Evolutionary conservation across 306 rosid genomes (phyloP).

Genomic region (Vachellia collinsii): DNA sequence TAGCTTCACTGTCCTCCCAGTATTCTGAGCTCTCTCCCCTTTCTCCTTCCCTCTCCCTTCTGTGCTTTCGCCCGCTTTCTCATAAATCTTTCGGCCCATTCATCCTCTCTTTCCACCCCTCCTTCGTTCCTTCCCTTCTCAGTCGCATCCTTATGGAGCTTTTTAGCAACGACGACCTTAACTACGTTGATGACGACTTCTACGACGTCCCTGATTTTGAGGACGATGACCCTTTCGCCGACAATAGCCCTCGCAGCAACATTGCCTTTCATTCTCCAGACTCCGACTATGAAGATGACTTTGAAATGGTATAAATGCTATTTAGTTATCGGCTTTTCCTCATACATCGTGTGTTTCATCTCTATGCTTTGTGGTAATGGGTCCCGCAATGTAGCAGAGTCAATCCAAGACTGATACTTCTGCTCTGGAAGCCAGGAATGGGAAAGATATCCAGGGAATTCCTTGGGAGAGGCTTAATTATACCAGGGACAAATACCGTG

Average conservation of each 20-base stretch:
- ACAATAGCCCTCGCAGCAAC: slow-evolving; percentile 21
- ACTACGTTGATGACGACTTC: slow-evolving; percentile 51
- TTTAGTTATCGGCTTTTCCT: neutral
- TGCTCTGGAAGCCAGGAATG: slow-evolving; percentile 77
- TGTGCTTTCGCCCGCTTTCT: neutral
- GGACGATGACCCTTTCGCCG: slow-evolving; percentile 38
- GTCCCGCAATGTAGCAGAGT: slow-evolving; percentile 44
- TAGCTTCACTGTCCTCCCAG: neutral
- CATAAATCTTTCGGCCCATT: neutral
- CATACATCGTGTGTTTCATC: neutral
- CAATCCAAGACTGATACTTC: slow-evolving; percentile 75
- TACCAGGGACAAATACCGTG: slow-evolving; percentile 74
- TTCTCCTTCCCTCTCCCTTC: neutral
- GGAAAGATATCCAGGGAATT: slow-evolving; percentile 91
- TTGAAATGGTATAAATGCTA: slow-evolving; percentile 45
- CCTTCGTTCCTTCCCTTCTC: neutral
- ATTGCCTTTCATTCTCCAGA: neutral
- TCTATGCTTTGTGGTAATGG: neutral
- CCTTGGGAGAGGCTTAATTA: slow-evolving; percentile 90
- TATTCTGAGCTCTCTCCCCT: neutral
- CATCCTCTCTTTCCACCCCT: neutral
- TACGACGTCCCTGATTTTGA: slow-evolving; percentile 56
- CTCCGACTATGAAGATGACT: slow-evolving; percentile 73
- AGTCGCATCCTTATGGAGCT: slow-evolving; percentile 52
- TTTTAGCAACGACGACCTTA: slow-evolving; percentile 73